Evolutionary conservation across 768 basidiomycete species (phyloP).

Genomic region (Kwoniella heveanensis): DNA sequence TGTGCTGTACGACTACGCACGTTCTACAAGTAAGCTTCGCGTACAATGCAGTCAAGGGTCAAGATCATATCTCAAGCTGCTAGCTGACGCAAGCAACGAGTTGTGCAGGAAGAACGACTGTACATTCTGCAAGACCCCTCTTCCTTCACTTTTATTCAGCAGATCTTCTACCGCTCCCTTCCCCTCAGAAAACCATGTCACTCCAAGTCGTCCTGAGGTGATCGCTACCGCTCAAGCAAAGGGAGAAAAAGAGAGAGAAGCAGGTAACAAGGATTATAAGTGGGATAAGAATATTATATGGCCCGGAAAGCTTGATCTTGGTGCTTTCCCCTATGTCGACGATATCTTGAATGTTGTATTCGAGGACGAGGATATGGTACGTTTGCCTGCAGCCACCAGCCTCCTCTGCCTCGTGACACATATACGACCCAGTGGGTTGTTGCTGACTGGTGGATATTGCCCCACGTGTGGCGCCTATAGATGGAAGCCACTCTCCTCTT

Average conservation of each 20-base stretch:
- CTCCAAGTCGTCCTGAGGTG: slow-evolving; percentile 31
- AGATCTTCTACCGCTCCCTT: slow-evolving; percentile 46
- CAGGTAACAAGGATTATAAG: slow-evolving; percentile 29
- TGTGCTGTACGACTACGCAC: slow-evolving; percentile 85
- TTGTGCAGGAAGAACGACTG: slow-evolving; percentile 69
- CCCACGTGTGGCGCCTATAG: too few species aligned
- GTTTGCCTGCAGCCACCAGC: too few species aligned
- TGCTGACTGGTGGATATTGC: too few species aligned
- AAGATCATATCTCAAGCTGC: neutral
- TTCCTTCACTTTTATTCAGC: slow-evolving; percentile 48
- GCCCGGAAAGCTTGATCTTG: slow-evolving; percentile 48
- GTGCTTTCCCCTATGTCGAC: slow-evolving; percentile 44
- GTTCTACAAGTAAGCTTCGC: slow-evolving; percentile 76
- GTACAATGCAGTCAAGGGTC: too few species aligned
- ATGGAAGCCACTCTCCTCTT: slow-evolving; percentile 92
- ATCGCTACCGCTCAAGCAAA: slow-evolving; percentile 41
- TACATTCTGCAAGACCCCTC: slow-evolving; percentile 80
- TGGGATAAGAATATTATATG: slow-evolving; percentile 43
- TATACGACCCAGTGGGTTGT: too few species aligned
- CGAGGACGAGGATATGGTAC: slow-evolving; percentile 70
- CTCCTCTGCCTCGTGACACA: neutral
- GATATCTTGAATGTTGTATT: slow-evolving; percentile 71
- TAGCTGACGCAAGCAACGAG: slow-evolving; percentile 22
- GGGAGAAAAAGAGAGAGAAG: slow-evolving; percentile 33
- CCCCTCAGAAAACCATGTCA: slow-evolving; percentile 41